Conservation (phyloP, 2,329 filamentous ascomycete genomes). For the Neophaeococcomyces mojaviensis region DNA sequence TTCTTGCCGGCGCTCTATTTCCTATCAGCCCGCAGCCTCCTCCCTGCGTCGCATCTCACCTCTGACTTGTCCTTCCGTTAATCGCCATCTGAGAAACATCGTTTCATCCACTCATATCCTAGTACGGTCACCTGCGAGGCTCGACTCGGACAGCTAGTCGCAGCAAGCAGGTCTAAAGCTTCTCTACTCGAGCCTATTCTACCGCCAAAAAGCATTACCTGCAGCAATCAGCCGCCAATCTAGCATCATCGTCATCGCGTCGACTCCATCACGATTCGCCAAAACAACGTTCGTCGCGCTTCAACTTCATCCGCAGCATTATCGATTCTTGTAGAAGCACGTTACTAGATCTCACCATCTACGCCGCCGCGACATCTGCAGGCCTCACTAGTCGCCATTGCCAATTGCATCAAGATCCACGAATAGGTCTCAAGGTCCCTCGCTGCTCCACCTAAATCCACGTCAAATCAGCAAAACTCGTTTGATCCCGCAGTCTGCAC, state of each 20-base stretch:
- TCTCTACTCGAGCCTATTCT: neutral
- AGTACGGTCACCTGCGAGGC: neutral
- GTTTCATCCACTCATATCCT: neutral
- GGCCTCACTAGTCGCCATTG: neutral
- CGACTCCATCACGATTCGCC: neutral
- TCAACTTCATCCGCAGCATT: neutral
- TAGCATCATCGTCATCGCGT: slow-evolving; percentile 8
- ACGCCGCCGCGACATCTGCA: neutral
- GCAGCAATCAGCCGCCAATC: slow-evolving; percentile 7
- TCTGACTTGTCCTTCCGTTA: slow-evolving; percentile 21
- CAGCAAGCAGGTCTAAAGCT: neutral
- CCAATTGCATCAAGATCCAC: neutral
- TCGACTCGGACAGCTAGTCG: slow-evolving; percentile 2
- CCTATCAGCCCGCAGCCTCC: neutral
- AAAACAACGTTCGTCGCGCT: slow-evolving; percentile 4
- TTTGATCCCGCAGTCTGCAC: slow-evolving; percentile 9
- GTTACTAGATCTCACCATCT: neutral
- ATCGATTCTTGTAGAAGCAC: neutral
- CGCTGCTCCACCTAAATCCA: slow-evolving; percentile 1
- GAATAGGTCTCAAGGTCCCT: neutral
- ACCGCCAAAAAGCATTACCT: neutral
- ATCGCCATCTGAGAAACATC: slow-evolving; percentile 10
- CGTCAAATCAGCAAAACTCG: slow-evolving; percentile 7
- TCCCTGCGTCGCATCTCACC: slow-evolving; percentile 7
- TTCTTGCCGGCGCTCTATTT: slow-evolving; percentile 5